A percentile compares a stretch with the other conserved stretches of the same genome.
Evolutionary conservation across 805 yeast species (phyloP).

Genomic region (Ogataea nitratoaversa): DNA sequence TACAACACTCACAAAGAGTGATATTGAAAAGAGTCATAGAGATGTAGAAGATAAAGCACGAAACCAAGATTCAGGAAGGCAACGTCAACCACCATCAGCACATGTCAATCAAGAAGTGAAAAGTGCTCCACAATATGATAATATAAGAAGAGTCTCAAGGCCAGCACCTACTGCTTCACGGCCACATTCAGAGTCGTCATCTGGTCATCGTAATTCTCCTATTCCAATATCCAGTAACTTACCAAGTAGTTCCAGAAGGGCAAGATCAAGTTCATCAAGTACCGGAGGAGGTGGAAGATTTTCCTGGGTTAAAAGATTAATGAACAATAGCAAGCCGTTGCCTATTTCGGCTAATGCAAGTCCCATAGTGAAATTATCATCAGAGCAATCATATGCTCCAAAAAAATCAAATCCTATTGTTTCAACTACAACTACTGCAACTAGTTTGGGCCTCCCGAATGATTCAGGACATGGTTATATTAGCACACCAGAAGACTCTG

Average conservation of each 20-base stretch:
- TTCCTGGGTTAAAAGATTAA: conserved; percentile 33
- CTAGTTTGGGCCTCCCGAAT: too few species aligned
- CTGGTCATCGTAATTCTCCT: too few species aligned
- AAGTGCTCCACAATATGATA: too few species aligned
- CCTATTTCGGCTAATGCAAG: not conserved
- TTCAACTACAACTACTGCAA: conserved; percentile 1
- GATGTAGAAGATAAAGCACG: too few species aligned
- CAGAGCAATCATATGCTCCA: conserved; percentile 2
- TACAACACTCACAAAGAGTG: too few species aligned
- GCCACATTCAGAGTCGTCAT: too few species aligned
- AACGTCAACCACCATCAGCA: too few species aligned
- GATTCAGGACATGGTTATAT: too few species aligned
- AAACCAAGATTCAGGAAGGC: too few species aligned
- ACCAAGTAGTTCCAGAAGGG: not conserved
- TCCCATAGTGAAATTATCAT: not conserved
- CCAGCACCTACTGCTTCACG: not conserved
- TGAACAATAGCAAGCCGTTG: conserved; percentile 26
- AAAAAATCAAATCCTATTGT: conserved; percentile 7
- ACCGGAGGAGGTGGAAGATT: conserved; percentile 21
- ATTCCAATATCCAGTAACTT: not conserved
- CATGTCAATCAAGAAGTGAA: not conserved
- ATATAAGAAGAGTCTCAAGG: too few species aligned
- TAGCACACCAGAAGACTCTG: too few species aligned
- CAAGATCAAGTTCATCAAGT: conserved; percentile 2
- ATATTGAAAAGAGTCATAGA: too few species aligned